A percentile compares a stretch with the other conserved stretches of the same genome.
These are phyloP conservation scores for Heliamphora exappendiculata DNA, from an alignment of 148 eudicot species.

Conservation along the genomic window DNA sequence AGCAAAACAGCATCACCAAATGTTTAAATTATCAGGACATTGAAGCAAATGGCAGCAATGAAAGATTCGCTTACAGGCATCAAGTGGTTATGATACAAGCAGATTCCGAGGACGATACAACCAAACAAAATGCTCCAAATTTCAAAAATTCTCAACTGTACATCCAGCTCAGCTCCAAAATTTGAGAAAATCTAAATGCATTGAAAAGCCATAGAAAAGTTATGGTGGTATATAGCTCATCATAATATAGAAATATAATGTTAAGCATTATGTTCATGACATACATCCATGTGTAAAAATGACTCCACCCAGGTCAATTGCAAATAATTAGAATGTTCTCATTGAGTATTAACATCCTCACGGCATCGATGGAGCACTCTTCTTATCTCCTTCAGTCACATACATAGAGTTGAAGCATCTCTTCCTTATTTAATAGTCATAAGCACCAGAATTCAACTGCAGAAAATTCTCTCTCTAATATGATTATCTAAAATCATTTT, in stretches of 20 bases:
- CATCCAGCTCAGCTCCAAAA: neutral
- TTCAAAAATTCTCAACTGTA: neutral
- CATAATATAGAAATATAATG: neutral
- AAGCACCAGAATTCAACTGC: no score
- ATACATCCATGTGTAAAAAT: neutral
- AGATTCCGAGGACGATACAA: neutral
- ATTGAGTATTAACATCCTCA: neutral
- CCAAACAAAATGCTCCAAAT: neutral
- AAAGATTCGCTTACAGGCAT: neutral
- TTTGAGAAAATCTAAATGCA: neutral
- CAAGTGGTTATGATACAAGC: neutral
- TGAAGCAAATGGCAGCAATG: neutral
- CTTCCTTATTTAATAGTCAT: no score
- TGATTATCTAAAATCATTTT: no score
- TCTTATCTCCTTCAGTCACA: no score
- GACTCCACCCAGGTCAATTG: neutral
- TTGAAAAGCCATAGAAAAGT: neutral
- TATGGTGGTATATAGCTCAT: no score
- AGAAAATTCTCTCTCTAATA: no score
- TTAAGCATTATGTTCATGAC: neutral
- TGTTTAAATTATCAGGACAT: neutral
- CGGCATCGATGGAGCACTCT: no score
- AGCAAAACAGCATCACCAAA: neutral
- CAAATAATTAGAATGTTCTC: neutral
- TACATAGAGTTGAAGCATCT: no score